phyloP scores from a whole-genome alignment of 257 asterid species.

The Solanum peruvianum region DNA sequence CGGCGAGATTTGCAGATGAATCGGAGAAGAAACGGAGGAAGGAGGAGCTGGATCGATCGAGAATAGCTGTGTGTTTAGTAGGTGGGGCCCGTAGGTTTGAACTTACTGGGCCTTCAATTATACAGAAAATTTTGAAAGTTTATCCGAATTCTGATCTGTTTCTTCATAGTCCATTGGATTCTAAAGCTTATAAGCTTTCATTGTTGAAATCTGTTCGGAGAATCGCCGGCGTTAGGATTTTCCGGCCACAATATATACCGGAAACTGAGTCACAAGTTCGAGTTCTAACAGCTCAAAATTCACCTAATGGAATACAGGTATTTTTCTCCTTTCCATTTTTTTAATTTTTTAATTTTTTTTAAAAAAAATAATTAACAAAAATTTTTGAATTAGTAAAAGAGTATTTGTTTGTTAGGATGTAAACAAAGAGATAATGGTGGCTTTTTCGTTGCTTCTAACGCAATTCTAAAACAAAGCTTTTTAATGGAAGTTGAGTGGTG shows the following conservation, averaged over 20 bases:
- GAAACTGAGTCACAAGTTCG: constrained; percentile 51
- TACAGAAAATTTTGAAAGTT: constrained; percentile 48
- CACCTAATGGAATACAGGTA: constrained; percentile 97
- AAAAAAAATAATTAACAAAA: background rate
- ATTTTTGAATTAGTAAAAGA: background rate
- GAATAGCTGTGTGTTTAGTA: constrained; percentile 88
- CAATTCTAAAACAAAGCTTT: background rate
- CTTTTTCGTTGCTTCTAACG: background rate
- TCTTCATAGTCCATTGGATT: constrained; percentile 72
- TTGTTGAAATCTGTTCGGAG: constrained; percentile 65
- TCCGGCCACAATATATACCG: constrained; percentile 41
- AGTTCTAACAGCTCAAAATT: constrained; percentile 60
- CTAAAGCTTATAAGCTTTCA: constrained; percentile 52
- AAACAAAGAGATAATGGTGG: background rate
- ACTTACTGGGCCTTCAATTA: constrained; percentile 85
- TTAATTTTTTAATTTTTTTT: too few relatives aligned
- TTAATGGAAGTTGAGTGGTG: background rate
- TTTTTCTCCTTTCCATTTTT: background rate
- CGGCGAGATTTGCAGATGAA: background rate
- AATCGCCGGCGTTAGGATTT: constrained; percentile 60
- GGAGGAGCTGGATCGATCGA: constrained; percentile 20
- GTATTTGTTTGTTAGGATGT: background rate
- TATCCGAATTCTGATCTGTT: constrained; percentile 67
- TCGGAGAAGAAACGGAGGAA: background rate
- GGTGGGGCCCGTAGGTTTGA: constrained; percentile 98